These are phyloP conservation scores for Shiraia bambusicola DNA, from an alignment of 2,329 filamentous ascomycete genomes.

Conservation along the genomic window DNA sequence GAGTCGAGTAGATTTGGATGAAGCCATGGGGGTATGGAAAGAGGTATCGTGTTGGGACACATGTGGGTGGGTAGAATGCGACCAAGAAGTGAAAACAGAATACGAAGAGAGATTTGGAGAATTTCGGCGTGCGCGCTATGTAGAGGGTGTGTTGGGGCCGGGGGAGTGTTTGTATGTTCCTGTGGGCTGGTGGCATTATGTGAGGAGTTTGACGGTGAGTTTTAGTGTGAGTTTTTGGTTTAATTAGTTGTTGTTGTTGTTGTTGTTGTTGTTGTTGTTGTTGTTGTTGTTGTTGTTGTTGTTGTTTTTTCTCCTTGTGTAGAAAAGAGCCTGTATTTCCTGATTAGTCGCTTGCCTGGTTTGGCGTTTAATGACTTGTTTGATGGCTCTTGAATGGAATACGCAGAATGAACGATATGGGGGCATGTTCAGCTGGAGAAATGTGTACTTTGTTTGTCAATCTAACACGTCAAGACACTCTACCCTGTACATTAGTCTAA, in stretches of 20 bases:
- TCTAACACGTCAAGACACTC: too few species aligned
- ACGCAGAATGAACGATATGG: too few species aligned
- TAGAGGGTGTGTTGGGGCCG: slow-evolving; percentile 76
- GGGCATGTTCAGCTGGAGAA: too few species aligned
- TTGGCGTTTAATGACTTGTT: too few species aligned
- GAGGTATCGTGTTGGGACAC: slow-evolving; percentile 21
- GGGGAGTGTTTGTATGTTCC: slow-evolving; percentile 90
- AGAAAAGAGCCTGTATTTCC: too few species aligned
- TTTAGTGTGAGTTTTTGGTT: slow-evolving; percentile 98
- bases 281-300: too few species aligned
- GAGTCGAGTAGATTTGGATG: slow-evolving; percentile 73
- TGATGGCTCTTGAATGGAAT: too few species aligned
- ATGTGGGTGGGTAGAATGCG: slow-evolving; percentile 42
- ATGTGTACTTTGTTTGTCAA: too few species aligned
- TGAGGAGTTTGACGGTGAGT: slow-evolving; percentile 79
- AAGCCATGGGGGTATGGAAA: slow-evolving; percentile 56
- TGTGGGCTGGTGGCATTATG: slow-evolving; percentile 97
- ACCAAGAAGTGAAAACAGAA: slow-evolving; percentile 29
- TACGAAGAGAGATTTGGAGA: slow-evolving; percentile 48
- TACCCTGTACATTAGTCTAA: too few species aligned
- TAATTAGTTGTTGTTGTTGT: slow-evolving; percentile 19
- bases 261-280: too few species aligned
- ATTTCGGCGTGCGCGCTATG: slow-evolving; percentile 64
- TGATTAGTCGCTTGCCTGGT: too few species aligned
- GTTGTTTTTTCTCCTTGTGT: too few species aligned